phyloP scores from a whole-genome alignment of 2,329 filamentous ascomycete species.

The Nannizzia gypsea region DNA sequence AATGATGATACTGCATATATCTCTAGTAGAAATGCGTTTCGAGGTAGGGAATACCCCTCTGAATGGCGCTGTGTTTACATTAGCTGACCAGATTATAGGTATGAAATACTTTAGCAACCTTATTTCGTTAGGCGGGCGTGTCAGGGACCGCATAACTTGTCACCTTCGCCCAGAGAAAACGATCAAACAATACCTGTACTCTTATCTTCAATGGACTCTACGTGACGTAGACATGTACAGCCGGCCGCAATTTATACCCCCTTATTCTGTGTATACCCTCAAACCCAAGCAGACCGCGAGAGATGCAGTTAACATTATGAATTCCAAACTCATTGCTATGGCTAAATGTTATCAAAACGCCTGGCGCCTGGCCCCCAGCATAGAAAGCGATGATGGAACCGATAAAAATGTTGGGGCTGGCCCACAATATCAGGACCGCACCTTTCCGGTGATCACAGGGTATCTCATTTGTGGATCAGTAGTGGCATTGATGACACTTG shows the following conservation, averaged over 20 bases:
- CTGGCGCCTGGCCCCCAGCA: slow-evolving; percentile 8
- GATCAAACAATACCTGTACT: slow-evolving; percentile 32
- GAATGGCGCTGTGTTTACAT: background rate
- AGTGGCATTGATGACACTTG: slow-evolving; percentile 42
- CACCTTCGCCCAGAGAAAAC: slow-evolving; percentile 25
- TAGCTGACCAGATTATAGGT: slow-evolving; percentile 23
- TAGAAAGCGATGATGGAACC: slow-evolving; percentile 6
- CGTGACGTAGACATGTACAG: slow-evolving; percentile 36
- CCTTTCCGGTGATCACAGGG: slow-evolving; percentile 42
- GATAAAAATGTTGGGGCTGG: slow-evolving; percentile 7
- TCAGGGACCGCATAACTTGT: slow-evolving; percentile 39
- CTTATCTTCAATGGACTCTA: slow-evolving; percentile 45
- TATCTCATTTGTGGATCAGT: slow-evolving; percentile 44
- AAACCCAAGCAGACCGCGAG: slow-evolving; percentile 29
- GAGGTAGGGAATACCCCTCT: slow-evolving; percentile 24
- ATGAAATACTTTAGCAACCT: slow-evolving; percentile 41
- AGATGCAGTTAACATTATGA: slow-evolving; percentile 33
- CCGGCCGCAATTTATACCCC: slow-evolving; percentile 26
- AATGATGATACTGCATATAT: slow-evolving; percentile 35
- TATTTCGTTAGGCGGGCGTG: slow-evolving; percentile 40
- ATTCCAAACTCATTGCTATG: slow-evolving; percentile 34
- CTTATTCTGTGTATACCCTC: slow-evolving; percentile 37
- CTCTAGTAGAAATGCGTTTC: slow-evolving; percentile 34
- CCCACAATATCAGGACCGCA: slow-evolving; percentile 13
- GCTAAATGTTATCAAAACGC: slow-evolving; percentile 32